Evolutionary conservation across 768 basidiomycete genomes (phyloP).

Genomic region (Lactarius hengduanensis): DNA sequence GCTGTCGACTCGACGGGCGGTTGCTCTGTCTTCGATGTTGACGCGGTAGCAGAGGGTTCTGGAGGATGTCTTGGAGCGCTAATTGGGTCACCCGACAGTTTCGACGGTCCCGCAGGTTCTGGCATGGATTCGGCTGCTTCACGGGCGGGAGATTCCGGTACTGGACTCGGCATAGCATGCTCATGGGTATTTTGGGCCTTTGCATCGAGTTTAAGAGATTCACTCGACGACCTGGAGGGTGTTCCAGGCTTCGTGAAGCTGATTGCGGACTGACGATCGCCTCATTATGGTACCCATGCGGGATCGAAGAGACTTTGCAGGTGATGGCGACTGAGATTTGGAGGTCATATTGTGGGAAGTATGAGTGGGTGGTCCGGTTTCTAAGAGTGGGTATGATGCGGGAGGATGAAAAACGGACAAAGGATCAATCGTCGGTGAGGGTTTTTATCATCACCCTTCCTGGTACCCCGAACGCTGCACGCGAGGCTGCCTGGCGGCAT

Average conservation of each 20-base stretch:
- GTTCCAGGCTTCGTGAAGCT: conserved; percentile 21
- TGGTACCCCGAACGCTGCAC: conserved; percentile 9
- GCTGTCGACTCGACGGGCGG: neutral
- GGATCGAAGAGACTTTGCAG: conserved; percentile 21
- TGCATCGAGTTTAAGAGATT: conserved; percentile 38
- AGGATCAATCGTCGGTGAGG: conserved; percentile 17
- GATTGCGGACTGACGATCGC: conserved; percentile 27
- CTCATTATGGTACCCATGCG: conserved; percentile 28
- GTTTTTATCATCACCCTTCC: conserved; percentile 19
- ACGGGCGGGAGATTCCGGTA: conserved; percentile 65
- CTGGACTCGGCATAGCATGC: conserved; percentile 53
- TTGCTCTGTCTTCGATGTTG: conserved; percentile 6
- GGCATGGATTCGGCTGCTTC: conserved; percentile 44
- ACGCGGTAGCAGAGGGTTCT: conserved; percentile 11
- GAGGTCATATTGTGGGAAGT: conserved; percentile 23
- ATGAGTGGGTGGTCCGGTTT: neutral
- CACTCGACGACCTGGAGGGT: conserved; percentile 25
- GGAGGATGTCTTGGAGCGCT: conserved; percentile 16
- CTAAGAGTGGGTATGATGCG: conserved; percentile 1
- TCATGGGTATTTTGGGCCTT: conserved; percentile 34
- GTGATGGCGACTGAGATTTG: conserved; percentile 13
- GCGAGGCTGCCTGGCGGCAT: conserved; percentile 27
- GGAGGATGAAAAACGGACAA: conserved; percentile 14
- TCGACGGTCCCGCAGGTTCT: conserved; percentile 32
- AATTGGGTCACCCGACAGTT: conserved; percentile 29